A percentile compares a stretch with the other conserved stretches of the same genome.
phyloP scores from a whole-genome alignment of 441 rosid species.

The Cnidoscolus chayamansa region DNA sequence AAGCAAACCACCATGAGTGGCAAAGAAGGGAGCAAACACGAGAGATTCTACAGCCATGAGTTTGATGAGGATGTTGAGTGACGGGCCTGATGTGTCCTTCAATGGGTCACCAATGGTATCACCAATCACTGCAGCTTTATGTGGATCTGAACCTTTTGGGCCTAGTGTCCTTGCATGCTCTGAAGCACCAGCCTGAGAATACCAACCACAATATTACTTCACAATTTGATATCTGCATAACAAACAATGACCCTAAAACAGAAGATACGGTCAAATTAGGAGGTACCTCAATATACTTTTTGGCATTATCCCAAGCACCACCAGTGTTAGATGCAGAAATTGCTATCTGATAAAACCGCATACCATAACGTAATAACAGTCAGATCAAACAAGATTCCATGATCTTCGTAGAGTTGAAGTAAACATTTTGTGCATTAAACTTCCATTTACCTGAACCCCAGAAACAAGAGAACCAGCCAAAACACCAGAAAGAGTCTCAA shows the following conservation, averaged over 20 bases:
- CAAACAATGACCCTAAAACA: not conserved
- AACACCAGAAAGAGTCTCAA: conserved; percentile 70
- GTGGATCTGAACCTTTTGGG: conserved; percentile 79
- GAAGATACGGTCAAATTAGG: not conserved
- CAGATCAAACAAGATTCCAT: not conserved
- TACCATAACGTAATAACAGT: not conserved
- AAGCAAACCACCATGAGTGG: conserved; percentile 75
- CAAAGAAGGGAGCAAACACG: conserved; percentile 78
- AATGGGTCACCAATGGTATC: conserved; percentile 83
- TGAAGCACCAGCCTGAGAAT: conserved; percentile 65
- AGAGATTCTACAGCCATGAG: conserved; percentile 91
- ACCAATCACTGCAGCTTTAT: conserved; percentile 82
- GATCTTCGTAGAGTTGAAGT: conserved; percentile 25
- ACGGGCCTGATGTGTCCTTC: conserved; percentile 80
- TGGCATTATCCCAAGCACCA: conserved; percentile 88
- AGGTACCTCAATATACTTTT: conserved; percentile 74
- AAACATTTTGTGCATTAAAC: not conserved
- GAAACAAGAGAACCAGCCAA: conserved; percentile 77
- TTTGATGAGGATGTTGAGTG: conserved; percentile 80
- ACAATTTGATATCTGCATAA: not conserved
- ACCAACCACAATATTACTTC: not conserved
- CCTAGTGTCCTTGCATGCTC: conserved; percentile 76
- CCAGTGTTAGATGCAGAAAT: conserved; percentile 89
- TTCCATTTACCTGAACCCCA: conserved; percentile 57
- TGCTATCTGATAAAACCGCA: conserved; percentile 47